Conservation (phyloP, 2,329 filamentous ascomycete genomes). For the Cladophialophora yegresii region DNA sequence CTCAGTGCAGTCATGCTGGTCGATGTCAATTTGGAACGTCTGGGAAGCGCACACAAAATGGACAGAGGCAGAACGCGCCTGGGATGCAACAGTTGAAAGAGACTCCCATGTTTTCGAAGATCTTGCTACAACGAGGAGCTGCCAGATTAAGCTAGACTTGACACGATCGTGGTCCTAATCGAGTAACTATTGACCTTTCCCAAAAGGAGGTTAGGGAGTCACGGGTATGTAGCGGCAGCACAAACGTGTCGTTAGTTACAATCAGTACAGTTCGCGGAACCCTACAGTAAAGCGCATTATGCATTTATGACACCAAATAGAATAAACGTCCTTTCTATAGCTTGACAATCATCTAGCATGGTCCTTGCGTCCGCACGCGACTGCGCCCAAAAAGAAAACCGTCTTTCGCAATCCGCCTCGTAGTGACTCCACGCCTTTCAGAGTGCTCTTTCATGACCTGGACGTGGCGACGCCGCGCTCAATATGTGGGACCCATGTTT, state of each 20-base stretch:
- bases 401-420: neutral
- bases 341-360: neutral
- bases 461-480: neutral
- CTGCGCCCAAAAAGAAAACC: neutral
- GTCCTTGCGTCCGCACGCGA: too few species aligned
- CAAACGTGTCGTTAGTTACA: too few species aligned
- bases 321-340: neutral
- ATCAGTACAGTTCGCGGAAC: neutral
- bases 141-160: neutral
- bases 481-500: too few species aligned
- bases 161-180: neutral
- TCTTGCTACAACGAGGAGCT: neutral
- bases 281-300: neutral
- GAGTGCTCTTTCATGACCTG: neutral
- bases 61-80: neutral
- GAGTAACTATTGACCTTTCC: neutral
- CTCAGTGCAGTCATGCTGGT: neutral
- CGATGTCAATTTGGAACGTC: neutral
- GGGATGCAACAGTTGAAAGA: neutral
- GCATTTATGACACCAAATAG: neutral
- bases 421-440: neutral
- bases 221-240: neutral
- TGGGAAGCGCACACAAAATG: neutral
- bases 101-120: neutral
- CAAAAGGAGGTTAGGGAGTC: neutral